Percentiles rank a stretch among this genome's conserved stretches.
These are phyloP conservation scores for Camelina hispida DNA, from an alignment of 345 rosid species.

Conservation along the genomic window DNA sequence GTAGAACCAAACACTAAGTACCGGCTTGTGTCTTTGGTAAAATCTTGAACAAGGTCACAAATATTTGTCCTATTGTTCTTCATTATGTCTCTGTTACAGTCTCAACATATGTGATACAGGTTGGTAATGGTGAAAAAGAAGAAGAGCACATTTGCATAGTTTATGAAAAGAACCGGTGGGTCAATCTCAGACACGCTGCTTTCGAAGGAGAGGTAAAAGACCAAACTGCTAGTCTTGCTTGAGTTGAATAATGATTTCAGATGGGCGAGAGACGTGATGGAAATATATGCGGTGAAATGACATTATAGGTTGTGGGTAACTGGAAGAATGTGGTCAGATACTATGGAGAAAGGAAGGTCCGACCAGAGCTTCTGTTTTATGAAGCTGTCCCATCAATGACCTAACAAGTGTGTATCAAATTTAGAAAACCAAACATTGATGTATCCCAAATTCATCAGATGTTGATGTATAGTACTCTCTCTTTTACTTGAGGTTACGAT, in stretches of 20 bases:
- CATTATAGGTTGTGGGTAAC: conserved; percentile 14
- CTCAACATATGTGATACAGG: conserved; percentile 25
- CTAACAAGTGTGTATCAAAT: not conserved
- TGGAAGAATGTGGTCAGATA: conserved; percentile 28
- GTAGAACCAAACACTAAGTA: not conserved
- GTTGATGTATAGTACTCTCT: too few species aligned
- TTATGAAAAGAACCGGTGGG: conserved; percentile 21
- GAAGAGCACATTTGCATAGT: conserved; percentile 27
- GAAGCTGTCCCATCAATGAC: conserved; percentile 2
- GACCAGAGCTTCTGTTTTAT: conserved; percentile 35
- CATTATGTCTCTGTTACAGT: not conserved
- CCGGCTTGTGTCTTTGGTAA: conserved; percentile 32
- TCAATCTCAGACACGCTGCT: conserved; percentile 11
- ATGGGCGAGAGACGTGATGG: not conserved
- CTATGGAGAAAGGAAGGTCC: conserved; percentile 21
- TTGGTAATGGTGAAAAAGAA: conserved; percentile 29
- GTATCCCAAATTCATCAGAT: not conserved
- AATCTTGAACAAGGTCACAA: not conserved
- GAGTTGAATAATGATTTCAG: not conserved
- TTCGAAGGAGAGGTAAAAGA: conserved; percentile 26
- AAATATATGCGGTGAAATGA: conserved; percentile 23
- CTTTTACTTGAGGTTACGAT: too few species aligned
- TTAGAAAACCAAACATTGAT: too few species aligned
- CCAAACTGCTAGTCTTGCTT: not conserved
- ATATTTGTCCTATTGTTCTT: not conserved